These are phyloP conservation scores for Dichotomocladium elegans DNA, from an alignment of 371 early-diverging fungal genomes.

Conservation along the genomic window DNA sequence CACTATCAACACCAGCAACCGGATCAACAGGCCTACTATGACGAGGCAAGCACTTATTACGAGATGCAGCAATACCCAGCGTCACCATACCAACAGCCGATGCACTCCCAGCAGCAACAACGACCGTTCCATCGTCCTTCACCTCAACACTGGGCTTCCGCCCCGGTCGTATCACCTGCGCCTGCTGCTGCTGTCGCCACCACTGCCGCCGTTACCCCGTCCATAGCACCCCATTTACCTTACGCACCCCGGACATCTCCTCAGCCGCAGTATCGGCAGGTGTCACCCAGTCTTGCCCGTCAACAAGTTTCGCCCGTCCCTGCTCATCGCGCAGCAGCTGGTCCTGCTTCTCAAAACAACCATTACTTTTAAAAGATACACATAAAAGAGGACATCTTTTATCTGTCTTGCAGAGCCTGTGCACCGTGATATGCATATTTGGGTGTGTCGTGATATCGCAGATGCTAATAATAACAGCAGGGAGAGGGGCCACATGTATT, in stretches of 20 bases:
- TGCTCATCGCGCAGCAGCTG: conserved; percentile 1
- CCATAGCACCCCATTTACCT: neutral
- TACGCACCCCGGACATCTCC: neutral
- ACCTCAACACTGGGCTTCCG: neutral
- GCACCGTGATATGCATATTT: too few relatives aligned
- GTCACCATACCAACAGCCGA: neutral
- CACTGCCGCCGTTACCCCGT: too few relatives aligned
- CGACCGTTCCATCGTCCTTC: neutral
- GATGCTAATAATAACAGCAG: too few relatives aligned
- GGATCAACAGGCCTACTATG: conserved; percentile 2
- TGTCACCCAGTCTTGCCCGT: too few relatives aligned
- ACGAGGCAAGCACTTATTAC: conserved; percentile 2
- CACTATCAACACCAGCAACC: neutral
- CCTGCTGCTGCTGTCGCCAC: too few relatives aligned
- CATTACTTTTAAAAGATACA: too few relatives aligned
- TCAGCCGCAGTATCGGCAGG: neutral
- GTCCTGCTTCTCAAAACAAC: conserved; percentile 3
- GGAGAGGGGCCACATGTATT: too few relatives aligned
- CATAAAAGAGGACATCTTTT: too few relatives aligned
- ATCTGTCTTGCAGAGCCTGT: too few relatives aligned
- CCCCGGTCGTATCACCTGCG: too few relatives aligned
- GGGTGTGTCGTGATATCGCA: too few relatives aligned
- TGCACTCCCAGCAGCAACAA: neutral
- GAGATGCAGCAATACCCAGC: conserved; percentile 9
- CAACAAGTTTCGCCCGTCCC: neutral